Base-by-base conservation (phyloP, 352 stramenopile genomes). In the Phytophthora sp. region DNA sequence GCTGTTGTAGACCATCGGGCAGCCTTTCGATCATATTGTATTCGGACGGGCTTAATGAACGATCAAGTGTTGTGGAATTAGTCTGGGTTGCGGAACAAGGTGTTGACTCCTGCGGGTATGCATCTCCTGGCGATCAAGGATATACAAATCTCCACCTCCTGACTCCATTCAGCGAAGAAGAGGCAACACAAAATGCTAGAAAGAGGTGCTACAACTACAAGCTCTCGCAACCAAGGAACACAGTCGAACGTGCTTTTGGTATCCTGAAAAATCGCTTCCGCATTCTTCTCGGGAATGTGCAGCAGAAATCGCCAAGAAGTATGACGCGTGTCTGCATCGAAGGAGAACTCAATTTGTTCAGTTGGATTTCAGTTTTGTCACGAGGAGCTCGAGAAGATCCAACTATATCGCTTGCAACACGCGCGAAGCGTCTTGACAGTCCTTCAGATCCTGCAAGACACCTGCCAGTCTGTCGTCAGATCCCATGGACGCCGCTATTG, bases 221-320 rank as follows among this genome's bases (percentile, higher is more conserved):
- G 26, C 36, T 42, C 12, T 60, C 52, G 3, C 52, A 60, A n/a
- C 31, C 38, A 1, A n/a, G 38, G 31, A 60, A 42, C 12, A 60
- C 38, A 21, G 52, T 51, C 30, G 52, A 60, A n/a, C 21, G 27
- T 12, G 26, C 52, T 16, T 49, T 58, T 24, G 38, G 52, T 21
- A 51, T 60, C 20, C 52, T 60, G n/a, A 60, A 60, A n/a, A 60
- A 38, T 29, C n/a, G n/a, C n/a, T n/a, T n/a, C n/a, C n/a, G n/a
- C n/a, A n/a, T n/a, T n/a, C n/a, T n/a, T n/a, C n/a, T n/a, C n/a
- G n/a, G n/a, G n/a, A n/a, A n/a, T n/a, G n/a, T n/a, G n/a, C n/a
- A n/a, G n/a, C n/a, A n/a, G n/a, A n/a, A n/a, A n/a, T n/a, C n/a
- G n/a, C n/a, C n/a, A n/a, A n/a, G n/a, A n/a, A n/a, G n/a, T n/a